Evolutionary conservation across 2,329 filamentous ascomycete genomes (phyloP).

Genomic region (Epicoccum nigrum): DNA sequence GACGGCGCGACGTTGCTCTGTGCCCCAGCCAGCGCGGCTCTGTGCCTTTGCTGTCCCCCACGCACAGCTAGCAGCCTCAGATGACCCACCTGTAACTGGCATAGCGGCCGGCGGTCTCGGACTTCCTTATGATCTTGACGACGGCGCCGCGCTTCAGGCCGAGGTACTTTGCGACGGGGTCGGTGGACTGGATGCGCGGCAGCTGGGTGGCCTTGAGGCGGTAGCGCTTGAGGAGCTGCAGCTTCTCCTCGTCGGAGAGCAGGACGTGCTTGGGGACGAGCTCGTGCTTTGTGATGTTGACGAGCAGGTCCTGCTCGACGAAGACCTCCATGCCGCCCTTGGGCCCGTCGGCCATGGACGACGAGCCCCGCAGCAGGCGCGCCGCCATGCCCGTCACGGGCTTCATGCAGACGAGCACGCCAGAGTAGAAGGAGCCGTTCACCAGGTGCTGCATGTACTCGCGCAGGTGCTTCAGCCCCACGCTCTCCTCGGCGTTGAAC

Average conservation of each 20-base stretch:
- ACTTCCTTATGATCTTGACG: constrained; percentile 96
- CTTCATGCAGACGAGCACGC: constrained; percentile 85
- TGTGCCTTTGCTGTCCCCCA: too few relatives aligned
- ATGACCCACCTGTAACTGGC: constrained; percentile 84
- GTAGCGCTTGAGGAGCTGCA: constrained; percentile 83
- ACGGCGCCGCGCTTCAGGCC: constrained; percentile 90
- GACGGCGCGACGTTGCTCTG: too few relatives aligned
- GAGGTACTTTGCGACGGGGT: constrained; percentile 91
- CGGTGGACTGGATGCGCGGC: constrained; percentile 86
- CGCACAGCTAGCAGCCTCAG: too few relatives aligned
- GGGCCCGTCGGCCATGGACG: constrained; percentile 53
- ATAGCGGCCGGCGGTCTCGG: constrained; percentile 94
- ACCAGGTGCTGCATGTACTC: constrained; percentile 83
- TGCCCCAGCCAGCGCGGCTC: too few relatives aligned
- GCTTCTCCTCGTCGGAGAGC: constrained; percentile 88
- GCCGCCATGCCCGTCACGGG: constrained; percentile 80
- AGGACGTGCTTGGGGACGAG: constrained; percentile 93
- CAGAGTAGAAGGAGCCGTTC: constrained; percentile 81
- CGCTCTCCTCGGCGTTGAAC: constrained; percentile 78
- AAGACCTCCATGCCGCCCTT: constrained; percentile 94
- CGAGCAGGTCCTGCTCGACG: constrained; percentile 90
- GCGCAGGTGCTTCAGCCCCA: constrained; percentile 93
- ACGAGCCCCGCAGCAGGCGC: constrained; percentile 41
- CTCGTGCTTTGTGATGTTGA: constrained; percentile 98
- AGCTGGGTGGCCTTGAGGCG: constrained; percentile 97